Conservation (phyloP, 441 rosid genomes). For the Isatis lusitanica region DNA sequence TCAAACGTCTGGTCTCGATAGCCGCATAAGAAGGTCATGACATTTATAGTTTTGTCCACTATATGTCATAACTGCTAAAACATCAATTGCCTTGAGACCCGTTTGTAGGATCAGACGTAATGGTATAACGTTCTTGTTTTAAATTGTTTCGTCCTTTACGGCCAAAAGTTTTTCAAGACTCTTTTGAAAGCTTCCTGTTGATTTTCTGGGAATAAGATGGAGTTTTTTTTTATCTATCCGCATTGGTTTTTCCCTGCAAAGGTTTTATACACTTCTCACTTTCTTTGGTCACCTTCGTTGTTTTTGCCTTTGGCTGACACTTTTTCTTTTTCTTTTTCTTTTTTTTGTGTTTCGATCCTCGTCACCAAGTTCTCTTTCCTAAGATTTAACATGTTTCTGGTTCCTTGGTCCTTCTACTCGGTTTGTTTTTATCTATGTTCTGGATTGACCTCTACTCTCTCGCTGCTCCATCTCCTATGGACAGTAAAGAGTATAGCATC, state of each 20-base stretch:
- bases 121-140: constrained; percentile 15
- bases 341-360: background rate
- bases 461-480: background rate
- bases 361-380: background rate
- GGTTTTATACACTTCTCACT: background rate
- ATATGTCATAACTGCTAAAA: constrained; percentile 5
- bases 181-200: background rate
- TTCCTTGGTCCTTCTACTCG: background rate
- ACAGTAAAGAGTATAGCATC: background rate
- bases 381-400: background rate
- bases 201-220: background rate
- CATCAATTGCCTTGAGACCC: constrained; percentile 27
- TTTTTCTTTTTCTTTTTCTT: background rate
- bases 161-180: background rate
- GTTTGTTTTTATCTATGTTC: constrained; percentile 1
- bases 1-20: constrained; percentile 9
- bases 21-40: constrained; percentile 10
- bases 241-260: background rate
- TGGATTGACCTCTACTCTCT: background rate
- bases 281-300: background rate
- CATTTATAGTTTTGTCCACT: constrained; percentile 8
- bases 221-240: background rate
- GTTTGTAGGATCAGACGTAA: constrained; percentile 12
- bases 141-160: background rate
- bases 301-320: background rate